Base-by-base conservation (phyloP, 169 alveolate species). In the Eimeria falciformis region DNA sequence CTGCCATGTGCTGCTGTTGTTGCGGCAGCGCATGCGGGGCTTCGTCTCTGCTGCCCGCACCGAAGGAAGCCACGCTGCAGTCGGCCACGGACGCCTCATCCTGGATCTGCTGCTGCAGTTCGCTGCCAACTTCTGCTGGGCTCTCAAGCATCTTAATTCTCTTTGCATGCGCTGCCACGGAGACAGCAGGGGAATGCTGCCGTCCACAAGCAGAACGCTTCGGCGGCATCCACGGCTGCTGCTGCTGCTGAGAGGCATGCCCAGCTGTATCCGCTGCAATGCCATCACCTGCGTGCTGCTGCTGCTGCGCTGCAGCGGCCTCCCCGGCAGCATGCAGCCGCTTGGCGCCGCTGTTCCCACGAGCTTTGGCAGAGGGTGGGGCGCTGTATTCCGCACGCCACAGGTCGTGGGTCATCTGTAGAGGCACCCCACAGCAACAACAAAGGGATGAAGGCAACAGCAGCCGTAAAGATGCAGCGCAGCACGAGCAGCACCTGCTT, bases 81-180 rank as follows among this genome's bases (percentile, higher is more conserved):
- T 62, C 91, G 17, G 81, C 79, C 66, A 56, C 79, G 47, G 81
- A 83, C 18, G 45, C 91, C 62, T 62, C 91, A 14, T 83, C 81
- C 53, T 58, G 91, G 68, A 62, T 45, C 27, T 83, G 91, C 81
- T 33, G 91, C 68, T 83, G 91, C 91, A 40, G 71, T 66, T 83
- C 91, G 81, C 66, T 25, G 29, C 81, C 21, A 27, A 56, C 68
- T 18, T 56, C 91, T 27, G 91, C 50, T 0, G 91, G 11, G 3
- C 43, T 45, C 62, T 62, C 91, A n/a, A 79, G 62, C n/a, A 43
- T 43, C 55, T 56, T 62, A 29, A 47, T 65, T 62, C 91, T 58
- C 79, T 83, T 56, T 53, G 77, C 78, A 21, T 62, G 79, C 23
- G 53, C 91, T 6, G 81, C 37, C 11, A 79, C 65, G 40, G 91